Base-by-base conservation (phyloP, 306 rosid species). In the Vicia villosa region DNA sequence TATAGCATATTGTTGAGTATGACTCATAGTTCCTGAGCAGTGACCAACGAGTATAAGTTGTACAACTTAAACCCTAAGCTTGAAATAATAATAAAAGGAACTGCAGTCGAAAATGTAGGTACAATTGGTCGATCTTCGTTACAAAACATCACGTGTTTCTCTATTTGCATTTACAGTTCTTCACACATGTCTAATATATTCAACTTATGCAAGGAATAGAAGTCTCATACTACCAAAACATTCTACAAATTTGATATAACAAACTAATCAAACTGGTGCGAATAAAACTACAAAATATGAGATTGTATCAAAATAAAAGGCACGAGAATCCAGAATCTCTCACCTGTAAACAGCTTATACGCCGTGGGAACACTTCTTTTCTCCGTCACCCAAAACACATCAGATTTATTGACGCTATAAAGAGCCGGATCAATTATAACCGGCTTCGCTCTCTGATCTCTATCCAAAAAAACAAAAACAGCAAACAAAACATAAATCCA, bases 331-430 rank as follows among this genome's bases (percentile, higher is more conserved):
- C 21, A 50, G 6, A 63, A 1, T 50, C 72, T 80, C 77, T 68
- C 73, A 91, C 97, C 97, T 58, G 97, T 94, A 73, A 87, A 94
- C 79, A 94, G 82, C 83, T 83, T 88, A 78, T 86, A 94, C 4
- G 96, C 79, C 0, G 98, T 82, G 45, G 86, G 86, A 45, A 79
- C 79, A 68, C 30, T 83, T 74, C 86, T 79, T 55, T 43, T 79
- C 77, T 83, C 77, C 0, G 82, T 72, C 74, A 76, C 84, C 86
- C 86, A 83, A 72, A 79, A 83, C 10, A 83, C 83, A 57, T 83
- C 86, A 56, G 83, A 79, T 63, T 83, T 83, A 19, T 79, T 74
- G 56, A 75, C 63, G 21, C 79, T 83, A 50, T 83, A 83, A 56
- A 83, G 82, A 1, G 84, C 86, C 5, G 86, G 86, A 59, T 83